phyloP scores from a whole-genome alignment of 169 alveolate genomes.

The Cryptosporidium bovis region DNA sequence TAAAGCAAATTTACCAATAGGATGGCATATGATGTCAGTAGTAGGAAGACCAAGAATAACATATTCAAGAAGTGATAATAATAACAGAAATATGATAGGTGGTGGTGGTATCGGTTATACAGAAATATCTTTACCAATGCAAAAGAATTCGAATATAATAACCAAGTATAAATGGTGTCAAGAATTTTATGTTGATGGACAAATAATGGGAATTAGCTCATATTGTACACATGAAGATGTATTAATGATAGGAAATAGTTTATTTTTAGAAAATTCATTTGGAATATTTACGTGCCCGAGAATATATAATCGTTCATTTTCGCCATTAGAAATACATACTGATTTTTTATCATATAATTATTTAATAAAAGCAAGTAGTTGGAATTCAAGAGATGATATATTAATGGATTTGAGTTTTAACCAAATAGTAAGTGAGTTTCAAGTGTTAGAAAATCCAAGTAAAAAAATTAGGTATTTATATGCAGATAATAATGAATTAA shows the following conservation, averaged over 20 bases:
- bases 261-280: constrained; percentile 67
- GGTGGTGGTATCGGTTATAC: constrained; percentile 63
- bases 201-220: constrained; percentile 71
- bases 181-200: constrained; percentile 72
- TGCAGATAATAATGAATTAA: constrained; percentile 9
- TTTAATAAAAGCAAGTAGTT: constrained; percentile 62
- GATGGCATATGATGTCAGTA: constrained; percentile 72
- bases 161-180: constrained; percentile 62
- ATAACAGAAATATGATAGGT: constrained; percentile 35
- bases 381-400: constrained; percentile 69
- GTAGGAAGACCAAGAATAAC: constrained; percentile 69
- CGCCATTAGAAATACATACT: constrained; percentile 64
- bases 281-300: constrained; percentile 73
- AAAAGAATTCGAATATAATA: constrained; percentile 44
- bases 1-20: constrained; percentile 55
- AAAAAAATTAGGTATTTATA: constrained; percentile 54
- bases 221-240: constrained; percentile 60
- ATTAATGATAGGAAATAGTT: constrained; percentile 68
- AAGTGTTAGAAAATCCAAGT: constrained; percentile 65
- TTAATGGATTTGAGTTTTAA: constrained; percentile 58
- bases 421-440: constrained; percentile 41
- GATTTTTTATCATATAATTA: constrained; percentile 69
- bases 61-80: constrained; percentile 17
- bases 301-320: constrained; percentile 42
- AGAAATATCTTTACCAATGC: constrained; percentile 41